phyloP scores from a whole-genome alignment of 2,329 filamentous ascomycete species.

The Penicillium fuscoglaucum region DNA sequence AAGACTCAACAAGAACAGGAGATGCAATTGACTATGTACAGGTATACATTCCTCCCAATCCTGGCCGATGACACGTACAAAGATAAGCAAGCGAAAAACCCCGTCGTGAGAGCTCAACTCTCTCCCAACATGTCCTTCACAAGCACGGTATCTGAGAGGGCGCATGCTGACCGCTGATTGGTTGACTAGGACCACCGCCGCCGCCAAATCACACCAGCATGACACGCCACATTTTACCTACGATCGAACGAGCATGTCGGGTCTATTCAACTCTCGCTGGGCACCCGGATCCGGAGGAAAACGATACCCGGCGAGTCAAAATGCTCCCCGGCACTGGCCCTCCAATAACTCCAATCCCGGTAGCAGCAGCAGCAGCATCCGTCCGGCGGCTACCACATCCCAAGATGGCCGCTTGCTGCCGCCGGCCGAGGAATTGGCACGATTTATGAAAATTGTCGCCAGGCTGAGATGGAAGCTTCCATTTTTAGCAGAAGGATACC shows the following conservation, averaged over 20 bases:
- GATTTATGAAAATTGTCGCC: slow-evolving; percentile 61
- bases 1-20: not conserved
- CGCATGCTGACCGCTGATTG: not conserved
- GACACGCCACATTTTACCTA: slow-evolving; percentile 1
- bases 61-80: not conserved
- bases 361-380: slow-evolving; percentile 3
- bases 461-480: slow-evolving; percentile 65
- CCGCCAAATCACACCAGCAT: not conserved
- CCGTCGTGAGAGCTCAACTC: not conserved
- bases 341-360: slow-evolving; percentile 11
- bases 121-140: not conserved
- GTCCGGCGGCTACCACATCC: slow-evolving; percentile 1
- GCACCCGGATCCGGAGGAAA: slow-evolving; percentile 17
- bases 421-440: slow-evolving; percentile 51
- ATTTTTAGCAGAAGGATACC: slow-evolving; percentile 59
- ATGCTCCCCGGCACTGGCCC: not conserved
- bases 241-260: slow-evolving; percentile 7
- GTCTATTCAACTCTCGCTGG: slow-evolving; percentile 29
- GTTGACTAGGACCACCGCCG: not conserved
- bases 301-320: not conserved
- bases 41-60: not conserved
- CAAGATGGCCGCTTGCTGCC: slow-evolving; percentile 13
- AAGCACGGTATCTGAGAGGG: not conserved
- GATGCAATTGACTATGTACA: not conserved
- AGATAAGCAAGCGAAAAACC: not conserved